phyloP scores from a whole-genome alignment of 805 yeast genomes.

The Candida argentea region DNA sequence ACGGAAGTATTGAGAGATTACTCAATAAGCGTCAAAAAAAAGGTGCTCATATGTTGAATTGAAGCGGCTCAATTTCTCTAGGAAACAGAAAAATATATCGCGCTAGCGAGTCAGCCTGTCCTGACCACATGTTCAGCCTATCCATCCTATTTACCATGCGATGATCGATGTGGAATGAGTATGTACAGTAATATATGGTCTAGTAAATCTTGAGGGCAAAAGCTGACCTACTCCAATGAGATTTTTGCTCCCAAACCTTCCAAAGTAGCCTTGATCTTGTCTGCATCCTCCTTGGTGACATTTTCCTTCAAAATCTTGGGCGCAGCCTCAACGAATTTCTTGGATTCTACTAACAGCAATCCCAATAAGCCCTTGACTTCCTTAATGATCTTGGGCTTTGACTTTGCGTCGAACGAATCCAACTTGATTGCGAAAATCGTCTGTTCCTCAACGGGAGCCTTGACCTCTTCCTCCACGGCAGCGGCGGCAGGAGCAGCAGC shows the following conservation, averaged over 20 bases:
- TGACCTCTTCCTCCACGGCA: conserved; percentile 62
- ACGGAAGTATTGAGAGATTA: too few species aligned
- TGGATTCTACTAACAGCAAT: conserved; percentile 88
- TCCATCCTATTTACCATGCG: too few species aligned
- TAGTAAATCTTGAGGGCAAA: too few species aligned
- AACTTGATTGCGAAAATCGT: conserved; percentile 86
- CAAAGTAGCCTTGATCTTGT: conserved; percentile 83
- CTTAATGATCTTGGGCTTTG: conserved; percentile 95
- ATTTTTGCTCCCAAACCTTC: conserved; percentile 96
- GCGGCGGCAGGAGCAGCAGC: conserved; percentile 52
- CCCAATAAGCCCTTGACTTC: conserved; percentile 91
- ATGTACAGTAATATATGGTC: too few species aligned
- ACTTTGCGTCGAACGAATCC: conserved; percentile 87
- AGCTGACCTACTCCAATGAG: conserved; percentile 73
- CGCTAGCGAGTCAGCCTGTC: too few species aligned
- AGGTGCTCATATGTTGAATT: conserved; percentile 1
- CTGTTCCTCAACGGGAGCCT: conserved; percentile 80
- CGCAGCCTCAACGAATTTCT: conserved; percentile 95
- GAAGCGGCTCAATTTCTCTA: too few species aligned
- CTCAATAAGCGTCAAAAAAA: conserved; percentile 2
- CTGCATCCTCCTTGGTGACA: conserved; percentile 96
- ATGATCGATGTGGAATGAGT: too few species aligned
- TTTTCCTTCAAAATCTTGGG: conserved; percentile 94
- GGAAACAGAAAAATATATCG: too few species aligned
- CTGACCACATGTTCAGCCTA: too few species aligned